Conservation (phyloP, 345 rosid species). For the Gossypium rotundifolium region DNA sequence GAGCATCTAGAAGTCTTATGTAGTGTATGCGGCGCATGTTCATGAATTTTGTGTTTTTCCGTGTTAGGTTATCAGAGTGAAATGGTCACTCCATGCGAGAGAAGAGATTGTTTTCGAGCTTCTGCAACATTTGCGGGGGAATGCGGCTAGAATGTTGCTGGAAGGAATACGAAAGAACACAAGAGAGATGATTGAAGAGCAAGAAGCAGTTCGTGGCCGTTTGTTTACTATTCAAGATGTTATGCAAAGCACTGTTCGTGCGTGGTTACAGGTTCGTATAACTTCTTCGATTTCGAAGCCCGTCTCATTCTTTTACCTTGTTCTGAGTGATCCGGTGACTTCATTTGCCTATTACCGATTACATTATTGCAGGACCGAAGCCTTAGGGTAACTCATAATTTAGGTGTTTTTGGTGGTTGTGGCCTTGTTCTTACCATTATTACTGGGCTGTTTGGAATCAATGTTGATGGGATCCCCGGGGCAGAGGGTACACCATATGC, state of each 20-base stretch:
- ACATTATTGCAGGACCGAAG: conserved; percentile 58
- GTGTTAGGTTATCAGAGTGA: conserved; percentile 82
- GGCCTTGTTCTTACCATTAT: conserved; percentile 75
- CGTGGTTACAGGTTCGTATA: conserved; percentile 84
- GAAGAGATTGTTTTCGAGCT: conserved; percentile 95
- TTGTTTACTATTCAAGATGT: conserved; percentile 97
- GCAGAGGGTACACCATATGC: conserved; percentile 72
- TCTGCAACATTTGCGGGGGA: conserved; percentile 78
- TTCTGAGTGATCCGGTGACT: not conserved
- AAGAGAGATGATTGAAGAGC: conserved; percentile 91
- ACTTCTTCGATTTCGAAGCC: not conserved
- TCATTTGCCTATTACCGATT: not conserved
- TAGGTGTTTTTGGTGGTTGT: conserved; percentile 89
- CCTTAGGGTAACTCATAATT: conserved; percentile 81
- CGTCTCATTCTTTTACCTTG: not conserved
- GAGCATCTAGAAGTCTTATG: not conserved
- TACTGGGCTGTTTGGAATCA: conserved; percentile 91
- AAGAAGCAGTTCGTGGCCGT: conserved; percentile 97
- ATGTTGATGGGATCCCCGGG: conserved; percentile 98
- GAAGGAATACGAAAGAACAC: conserved; percentile 68
- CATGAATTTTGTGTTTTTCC: not conserved
- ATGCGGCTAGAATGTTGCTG: conserved; percentile 35
- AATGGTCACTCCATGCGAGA: conserved; percentile 99
- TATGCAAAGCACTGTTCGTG: conserved; percentile 96
- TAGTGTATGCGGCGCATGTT: not conserved